Conservation (phyloP, 73 alveolate genomes). For the Blepharisma japonicum region DNA sequence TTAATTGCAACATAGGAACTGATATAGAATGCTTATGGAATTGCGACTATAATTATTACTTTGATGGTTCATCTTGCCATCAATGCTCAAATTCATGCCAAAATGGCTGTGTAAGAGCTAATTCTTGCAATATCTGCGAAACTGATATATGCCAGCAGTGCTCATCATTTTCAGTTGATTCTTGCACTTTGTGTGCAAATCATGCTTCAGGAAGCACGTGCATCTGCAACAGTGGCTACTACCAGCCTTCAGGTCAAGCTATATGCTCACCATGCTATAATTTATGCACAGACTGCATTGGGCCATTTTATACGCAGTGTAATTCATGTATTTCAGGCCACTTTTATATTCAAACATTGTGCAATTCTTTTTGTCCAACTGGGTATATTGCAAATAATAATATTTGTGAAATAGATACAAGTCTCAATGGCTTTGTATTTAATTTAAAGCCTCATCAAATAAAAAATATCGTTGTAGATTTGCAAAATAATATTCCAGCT, state of each 20-base stretch:
- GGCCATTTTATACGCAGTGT: background rate
- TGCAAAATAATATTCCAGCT: background rate
- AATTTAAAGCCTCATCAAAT: background rate
- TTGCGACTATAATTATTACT: too few species aligned
- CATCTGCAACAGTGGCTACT: background rate
- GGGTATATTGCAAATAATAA: background rate
- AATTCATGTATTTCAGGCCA: background rate
- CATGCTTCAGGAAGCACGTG: background rate
- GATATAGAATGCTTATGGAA: too few species aligned
- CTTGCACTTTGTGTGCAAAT: background rate
- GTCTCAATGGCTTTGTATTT: background rate
- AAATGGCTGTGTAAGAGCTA: too few species aligned
- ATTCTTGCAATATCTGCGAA: background rate
- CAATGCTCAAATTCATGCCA: too few species aligned
- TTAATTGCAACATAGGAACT: too few species aligned
- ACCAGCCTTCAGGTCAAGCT: background rate
- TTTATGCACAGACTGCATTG: background rate
- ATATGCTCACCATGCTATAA: background rate
- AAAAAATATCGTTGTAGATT: background rate
- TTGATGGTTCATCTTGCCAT: too few species aligned
- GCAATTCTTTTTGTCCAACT: background rate
- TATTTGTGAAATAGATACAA: background rate
- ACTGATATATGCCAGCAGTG: background rate
- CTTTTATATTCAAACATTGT: background rate
- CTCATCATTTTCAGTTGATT: background rate